Conservation (phyloP, 2,329 filamentous ascomycete genomes). For the Leptographium procerum region DNA sequence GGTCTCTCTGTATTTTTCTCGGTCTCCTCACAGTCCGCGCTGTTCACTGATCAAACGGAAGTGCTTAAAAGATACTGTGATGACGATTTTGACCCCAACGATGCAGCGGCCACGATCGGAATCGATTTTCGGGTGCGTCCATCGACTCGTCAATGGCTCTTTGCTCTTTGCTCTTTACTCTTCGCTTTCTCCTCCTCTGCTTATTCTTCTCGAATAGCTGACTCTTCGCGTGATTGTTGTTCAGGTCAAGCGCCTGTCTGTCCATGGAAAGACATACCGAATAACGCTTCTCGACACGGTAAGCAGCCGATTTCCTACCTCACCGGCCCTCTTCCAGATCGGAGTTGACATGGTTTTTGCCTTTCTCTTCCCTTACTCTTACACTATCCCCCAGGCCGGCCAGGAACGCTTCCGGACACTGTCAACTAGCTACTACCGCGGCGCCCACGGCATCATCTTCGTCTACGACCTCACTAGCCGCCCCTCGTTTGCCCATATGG, state of each 20-base stretch:
- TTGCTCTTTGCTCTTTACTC: background rate
- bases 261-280: slow-evolving; percentile 39
- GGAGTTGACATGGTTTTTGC: background rate
- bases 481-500: slow-evolving; percentile 39
- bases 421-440: slow-evolving; percentile 39
- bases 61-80: slow-evolving; percentile 45
- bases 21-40: background rate
- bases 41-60: slow-evolving; percentile 14
- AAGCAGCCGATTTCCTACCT: slow-evolving; percentile 10
- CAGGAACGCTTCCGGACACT: slow-evolving; percentile 39
- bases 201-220: background rate
- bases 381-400: slow-evolving; percentile 22
- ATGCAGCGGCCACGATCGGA: slow-evolving; percentile 42
- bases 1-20: background rate
- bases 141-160: background rate
- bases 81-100: slow-evolving; percentile 44
- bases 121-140: slow-evolving; percentile 41
- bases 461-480: slow-evolving; percentile 38
- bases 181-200: background rate
- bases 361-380: background rate
- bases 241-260: slow-evolving; percentile 40
- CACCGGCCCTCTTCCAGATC: background rate
- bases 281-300: slow-evolving; percentile 42
- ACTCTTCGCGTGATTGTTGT: background rate
- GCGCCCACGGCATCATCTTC: slow-evolving; percentile 36